Evolutionary conservation across 805 yeast genomes (phyloP).

Genomic region (Ogataea glucozyma): DNA sequence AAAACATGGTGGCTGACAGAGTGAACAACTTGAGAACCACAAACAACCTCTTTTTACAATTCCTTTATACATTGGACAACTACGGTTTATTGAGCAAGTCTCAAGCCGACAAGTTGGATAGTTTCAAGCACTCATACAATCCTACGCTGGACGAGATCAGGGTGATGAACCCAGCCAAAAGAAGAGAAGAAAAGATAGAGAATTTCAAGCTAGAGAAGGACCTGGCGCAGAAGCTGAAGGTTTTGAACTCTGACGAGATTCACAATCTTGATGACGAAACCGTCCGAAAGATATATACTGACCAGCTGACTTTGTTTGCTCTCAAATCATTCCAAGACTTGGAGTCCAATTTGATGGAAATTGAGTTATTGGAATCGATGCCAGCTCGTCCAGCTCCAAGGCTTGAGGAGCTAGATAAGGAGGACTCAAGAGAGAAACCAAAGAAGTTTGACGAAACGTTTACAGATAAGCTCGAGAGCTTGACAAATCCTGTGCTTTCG

Average conservation of each 20-base stretch:
- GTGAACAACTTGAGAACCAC: conserved; percentile 41
- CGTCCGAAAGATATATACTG: conserved; percentile 54
- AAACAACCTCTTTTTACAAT: conserved; percentile 46
- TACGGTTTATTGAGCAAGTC: conserved; percentile 42
- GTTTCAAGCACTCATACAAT: conserved; percentile 39
- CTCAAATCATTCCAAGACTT: conserved; percentile 55
- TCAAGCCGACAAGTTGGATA: conserved; percentile 42
- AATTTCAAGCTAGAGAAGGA: conserved; percentile 62
- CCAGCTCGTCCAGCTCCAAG: conserved; percentile 31
- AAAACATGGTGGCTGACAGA: conserved; percentile 33
- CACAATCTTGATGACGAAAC: conserved; percentile 62
- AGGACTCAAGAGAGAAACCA: conserved; percentile 15
- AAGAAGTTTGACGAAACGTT: conserved; percentile 44
- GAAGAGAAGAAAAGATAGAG: conserved; percentile 73
- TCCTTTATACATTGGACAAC: conserved; percentile 45
- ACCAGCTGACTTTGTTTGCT: conserved; percentile 54
- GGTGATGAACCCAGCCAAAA: conserved; percentile 40
- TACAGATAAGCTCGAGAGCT: conserved; percentile 62
- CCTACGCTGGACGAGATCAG: conserved; percentile 45
- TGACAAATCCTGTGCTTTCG: conserved; percentile 55
- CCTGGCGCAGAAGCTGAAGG: conserved; percentile 44
- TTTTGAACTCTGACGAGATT: conserved; percentile 39
- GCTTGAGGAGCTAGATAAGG: conserved; percentile 9
- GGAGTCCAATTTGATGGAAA: conserved; percentile 64
- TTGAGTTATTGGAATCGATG: conserved; percentile 56